phyloP scores from a whole-genome alignment of 2,329 filamentous ascomycete species.

The Pseudogymnoascus sp. region DNA sequence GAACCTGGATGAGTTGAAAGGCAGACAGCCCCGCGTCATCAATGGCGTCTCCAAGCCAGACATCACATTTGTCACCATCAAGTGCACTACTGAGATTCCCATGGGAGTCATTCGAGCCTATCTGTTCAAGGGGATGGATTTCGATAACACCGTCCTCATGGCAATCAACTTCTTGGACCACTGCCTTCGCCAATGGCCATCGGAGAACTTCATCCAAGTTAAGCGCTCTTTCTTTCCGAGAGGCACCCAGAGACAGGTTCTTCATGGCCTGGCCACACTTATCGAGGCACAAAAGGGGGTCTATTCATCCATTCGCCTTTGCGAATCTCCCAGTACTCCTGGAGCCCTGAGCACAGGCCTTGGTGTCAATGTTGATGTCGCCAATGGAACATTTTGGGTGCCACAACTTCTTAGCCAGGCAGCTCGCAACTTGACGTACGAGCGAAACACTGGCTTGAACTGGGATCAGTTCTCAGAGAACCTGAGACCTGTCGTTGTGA shows the following conservation, averaged over 20 bases:
- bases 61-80: constrained; percentile 54
- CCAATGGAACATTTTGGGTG: constrained; percentile 84
- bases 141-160: constrained; percentile 64
- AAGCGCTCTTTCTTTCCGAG: constrained; percentile 72
- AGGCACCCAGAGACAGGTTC: constrained; percentile 14
- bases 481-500: constrained; percentile 17
- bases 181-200: constrained; percentile 72
- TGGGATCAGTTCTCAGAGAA: constrained; percentile 20
- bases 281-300: constrained; percentile 81
- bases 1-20: constrained; percentile 64
- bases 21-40: constrained; percentile 32
- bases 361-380: constrained; percentile 81
- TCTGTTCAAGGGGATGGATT: constrained; percentile 50
- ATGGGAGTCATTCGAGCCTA: constrained; percentile 61
- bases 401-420: constrained; percentile 30
- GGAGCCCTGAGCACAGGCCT: constrained; percentile 45
- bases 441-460: constrained; percentile 19
- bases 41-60: constrained; percentile 29
- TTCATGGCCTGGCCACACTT: constrained; percentile 49
- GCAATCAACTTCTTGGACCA: constrained; percentile 90
- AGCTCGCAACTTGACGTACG: constrained; percentile 26
- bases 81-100: constrained; percentile 59
- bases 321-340: constrained; percentile 40
- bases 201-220: constrained; percentile 58
- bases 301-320: constrained; percentile 76